Evolutionary conservation across 2,329 filamentous ascomycete species (phyloP), one percentile per base, ranked within the genome.

Genomic region (Plectosphaerella cucumerina): DNA sequence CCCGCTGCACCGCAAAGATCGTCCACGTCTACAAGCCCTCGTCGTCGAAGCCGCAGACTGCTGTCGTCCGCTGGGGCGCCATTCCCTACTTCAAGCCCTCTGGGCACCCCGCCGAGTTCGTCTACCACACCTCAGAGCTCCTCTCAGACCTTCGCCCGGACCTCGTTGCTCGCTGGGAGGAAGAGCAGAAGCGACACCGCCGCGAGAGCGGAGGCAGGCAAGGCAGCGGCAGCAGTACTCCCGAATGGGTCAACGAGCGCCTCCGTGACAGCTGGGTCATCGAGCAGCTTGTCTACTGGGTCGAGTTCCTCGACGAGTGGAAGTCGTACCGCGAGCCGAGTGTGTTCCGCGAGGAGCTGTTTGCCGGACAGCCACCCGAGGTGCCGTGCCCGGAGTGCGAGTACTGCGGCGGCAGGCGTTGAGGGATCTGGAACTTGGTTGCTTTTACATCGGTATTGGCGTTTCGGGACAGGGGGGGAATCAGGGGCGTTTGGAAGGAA

Each of bases 231-330:
- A 50, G 46, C 43, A 12, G 11, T n/a, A 35, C 48, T 22, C 11
- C n/a, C 12, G 50, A 53, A 37, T 55, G 53, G 47, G 48, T 55
- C 15, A 20, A 39, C 9, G 54, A 56, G 45, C 42, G 53, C 6
- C 50, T 55, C 31, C 50, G 54, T 20, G 54, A 56, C 46, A 53
- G 53, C 53, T 56, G 54, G 54, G 52, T 56, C 33, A 48, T 56
- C 39, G 54, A 56, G 53, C 54, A 55, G 46, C 54, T 56, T 20
- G 54, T 45, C 12, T 56, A 56, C 48, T 56, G 54, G 54, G 53
- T 50, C 5, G 54, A 56, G 39, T 56, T 48, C 43, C 54, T 56
- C 31, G 46, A 56, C 37, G 54, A 55, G 50, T 56, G 54, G 54
- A 56, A 56, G 47, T 56, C 35, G 3, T 56, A 55, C 21, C 55